Conservation (phyloP, 1,284 basidiomycete species). For the Microbotryum scabiosae region DNA sequence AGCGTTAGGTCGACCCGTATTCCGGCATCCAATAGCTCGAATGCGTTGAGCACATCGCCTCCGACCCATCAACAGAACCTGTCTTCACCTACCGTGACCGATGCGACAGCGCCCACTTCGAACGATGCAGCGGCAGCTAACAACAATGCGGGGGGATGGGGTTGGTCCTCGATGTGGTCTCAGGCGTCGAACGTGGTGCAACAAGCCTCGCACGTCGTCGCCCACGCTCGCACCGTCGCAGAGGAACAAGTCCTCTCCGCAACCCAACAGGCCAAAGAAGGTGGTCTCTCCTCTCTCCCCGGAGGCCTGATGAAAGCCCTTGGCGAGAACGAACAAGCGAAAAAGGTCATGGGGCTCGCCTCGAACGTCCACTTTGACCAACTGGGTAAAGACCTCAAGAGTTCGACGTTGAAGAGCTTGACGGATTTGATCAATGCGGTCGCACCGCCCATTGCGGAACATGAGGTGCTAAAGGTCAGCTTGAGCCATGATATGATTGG, state of each 20-base stretch:
- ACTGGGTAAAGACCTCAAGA: constrained; percentile 75
- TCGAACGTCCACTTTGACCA: constrained; percentile 75
- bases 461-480: constrained; percentile 94
- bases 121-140: constrained; percentile 7
- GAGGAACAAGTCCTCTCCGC: constrained; percentile 53
- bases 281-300: constrained; percentile 43
- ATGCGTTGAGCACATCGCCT: background rate
- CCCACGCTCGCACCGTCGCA: constrained; percentile 76
- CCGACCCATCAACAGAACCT: background rate
- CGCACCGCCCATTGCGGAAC: constrained; percentile 93
- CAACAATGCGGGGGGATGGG: constrained; percentile 41
- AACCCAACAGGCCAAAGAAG: constrained; percentile 49
- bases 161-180: constrained; percentile 67
- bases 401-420: constrained; percentile 73
- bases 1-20: constrained; percentile 6
- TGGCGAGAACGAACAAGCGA: constrained; percentile 53
- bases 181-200: constrained; percentile 76
- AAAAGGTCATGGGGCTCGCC: constrained; percentile 54
- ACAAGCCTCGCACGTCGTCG: constrained; percentile 73
- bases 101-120: background rate
- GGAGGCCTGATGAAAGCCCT: constrained; percentile 41
- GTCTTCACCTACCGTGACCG: background rate
- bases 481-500: constrained; percentile 93
- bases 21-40: background rate
- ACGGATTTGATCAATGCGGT: constrained; percentile 91